Evolutionary conservation across 2,329 filamentous ascomycete species (phyloP), one percentile per base, ranked within the genome.

Genomic region (Fusarium sp.): DNA sequence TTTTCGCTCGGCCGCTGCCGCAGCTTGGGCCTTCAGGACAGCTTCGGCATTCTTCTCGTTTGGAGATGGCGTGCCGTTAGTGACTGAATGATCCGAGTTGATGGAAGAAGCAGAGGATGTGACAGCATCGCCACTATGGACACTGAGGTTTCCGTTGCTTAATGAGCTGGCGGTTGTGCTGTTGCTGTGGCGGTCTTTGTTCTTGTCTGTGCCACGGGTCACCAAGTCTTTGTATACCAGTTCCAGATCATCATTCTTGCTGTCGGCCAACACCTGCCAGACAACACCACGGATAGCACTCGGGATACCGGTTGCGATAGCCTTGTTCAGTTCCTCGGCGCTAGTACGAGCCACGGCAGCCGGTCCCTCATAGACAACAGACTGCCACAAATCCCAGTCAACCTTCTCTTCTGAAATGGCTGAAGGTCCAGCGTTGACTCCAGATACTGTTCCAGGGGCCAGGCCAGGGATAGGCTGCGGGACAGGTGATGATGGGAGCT

Each of bases 321-420:
- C 94, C 69, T 87, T 88, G 75, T 95, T 97, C 58, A 99, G 82
- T 76, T 97, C 94, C 73, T 96, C 93, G 1, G 95, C 86, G 74
- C 94, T 97, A 6, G 93, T 94, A 61, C 93, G 89, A 13, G 93
- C 91, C 48, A 98, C 91, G 11, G 93, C 95, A 27, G 93, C 89
- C 17, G 94, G 94, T 0, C 96, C 96, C 80, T 97, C 93, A 70
- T 97, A 96, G 33, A 99, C 96, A 6, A 99, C 91, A 23, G 91
- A 89, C 76, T 99, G 95, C 96, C 96, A 99, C 37, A 99, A 82
- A 78, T 99, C 96, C 96, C 96, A 99, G 76, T 99, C 94, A n/a
- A 99, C 96, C 23, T 92, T 90, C 17, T 84, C 83, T 73, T 94
- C 92, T 15, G 82, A 80, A 65, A 90, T 85, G 21, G 89, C 88